Percentiles rank a stretch among this genome's conserved stretches.
Evolutionary conservation across 139 green algal genomes (phyloP).

Genomic region (Astrephomene gubernaculifera): DNA sequence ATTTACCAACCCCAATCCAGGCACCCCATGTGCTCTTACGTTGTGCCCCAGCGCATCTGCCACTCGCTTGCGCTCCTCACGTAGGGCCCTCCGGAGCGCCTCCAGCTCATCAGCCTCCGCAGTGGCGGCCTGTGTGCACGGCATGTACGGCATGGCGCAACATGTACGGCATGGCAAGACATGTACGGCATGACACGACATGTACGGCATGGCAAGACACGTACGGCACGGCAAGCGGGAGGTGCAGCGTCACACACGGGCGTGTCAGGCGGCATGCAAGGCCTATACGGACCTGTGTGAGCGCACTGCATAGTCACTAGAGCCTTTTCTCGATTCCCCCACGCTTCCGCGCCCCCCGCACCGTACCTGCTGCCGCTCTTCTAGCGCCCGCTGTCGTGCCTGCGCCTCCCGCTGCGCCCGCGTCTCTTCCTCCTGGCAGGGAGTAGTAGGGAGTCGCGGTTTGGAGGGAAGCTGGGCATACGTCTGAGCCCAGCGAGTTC

Average conservation of each 20-base stretch:
- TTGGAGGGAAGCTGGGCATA: not conserved
- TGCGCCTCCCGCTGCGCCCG: constrained; percentile 32
- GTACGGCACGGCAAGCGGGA: no score
- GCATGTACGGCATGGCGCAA: not conserved
- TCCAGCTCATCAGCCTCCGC: constrained; percentile 46
- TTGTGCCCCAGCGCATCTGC: constrained; percentile 47
- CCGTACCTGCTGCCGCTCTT: constrained; percentile 5
- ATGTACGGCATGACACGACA: no score
- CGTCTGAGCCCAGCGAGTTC: not conserved
- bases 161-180: no score
- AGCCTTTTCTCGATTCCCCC: no score
- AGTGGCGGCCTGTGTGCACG: constrained; percentile 2
- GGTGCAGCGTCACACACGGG: no score
- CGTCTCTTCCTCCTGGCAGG: constrained; percentile 44
- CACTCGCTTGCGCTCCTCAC: constrained; percentile 44
- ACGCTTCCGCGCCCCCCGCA: not conserved
- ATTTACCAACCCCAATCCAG: not conserved
- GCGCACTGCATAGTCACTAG: no score
- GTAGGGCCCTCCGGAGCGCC: constrained; percentile 28
- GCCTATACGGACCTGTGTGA: no score
- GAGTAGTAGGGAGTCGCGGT: no score
- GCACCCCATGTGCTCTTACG: constrained; percentile 6
- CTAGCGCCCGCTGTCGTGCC: constrained; percentile 5
- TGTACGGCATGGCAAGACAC: no score
- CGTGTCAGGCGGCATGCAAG: no score